phyloP scores from a whole-genome alignment of 1,284 basidiomycete genomes.

The Grifola frondosa region DNA sequence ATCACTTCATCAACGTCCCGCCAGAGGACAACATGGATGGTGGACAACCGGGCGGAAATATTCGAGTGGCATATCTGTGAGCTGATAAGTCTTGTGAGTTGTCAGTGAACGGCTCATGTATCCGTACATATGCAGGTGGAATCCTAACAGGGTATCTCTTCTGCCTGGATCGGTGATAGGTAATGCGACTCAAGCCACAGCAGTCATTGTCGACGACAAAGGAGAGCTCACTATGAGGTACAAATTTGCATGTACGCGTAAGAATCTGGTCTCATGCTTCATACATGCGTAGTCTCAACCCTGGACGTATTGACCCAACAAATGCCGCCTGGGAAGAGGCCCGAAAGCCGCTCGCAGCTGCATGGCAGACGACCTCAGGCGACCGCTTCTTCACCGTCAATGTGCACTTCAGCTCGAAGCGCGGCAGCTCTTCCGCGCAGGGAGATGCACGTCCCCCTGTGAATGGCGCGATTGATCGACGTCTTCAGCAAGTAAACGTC shows the following conservation, averaged over 20 bases:
- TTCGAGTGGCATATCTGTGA: conserved; percentile 57
- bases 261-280: too few species aligned
- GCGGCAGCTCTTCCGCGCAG: conserved; percentile 52
- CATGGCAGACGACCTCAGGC: conserved; percentile 51
- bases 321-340: conserved; percentile 57
- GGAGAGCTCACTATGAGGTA: conserved; percentile 22
- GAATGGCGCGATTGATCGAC: conserved; percentile 49
- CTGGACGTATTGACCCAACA: conserved; percentile 60
- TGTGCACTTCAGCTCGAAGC: conserved; percentile 61
- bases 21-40: conserved; percentile 59
- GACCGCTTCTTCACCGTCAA: conserved; percentile 58
- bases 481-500: conserved; percentile 50
- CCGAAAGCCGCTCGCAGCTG: conserved; percentile 62
- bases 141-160: conserved; percentile 29
- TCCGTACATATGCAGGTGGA: conserved; percentile 25
- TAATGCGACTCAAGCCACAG: conserved; percentile 24
- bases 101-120: neutral
- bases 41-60: conserved; percentile 66
- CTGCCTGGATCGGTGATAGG: conserved; percentile 23
- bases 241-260: too few species aligned
- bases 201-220: conserved; percentile 17
- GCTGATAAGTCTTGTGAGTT: neutral
- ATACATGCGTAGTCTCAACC: conserved; percentile 64
- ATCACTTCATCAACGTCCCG: conserved; percentile 50
- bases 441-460: conserved; percentile 61